Evolutionary conservation across 768 basidiomycete genomes (phyloP).

Genomic region (Russula emetica): DNA sequence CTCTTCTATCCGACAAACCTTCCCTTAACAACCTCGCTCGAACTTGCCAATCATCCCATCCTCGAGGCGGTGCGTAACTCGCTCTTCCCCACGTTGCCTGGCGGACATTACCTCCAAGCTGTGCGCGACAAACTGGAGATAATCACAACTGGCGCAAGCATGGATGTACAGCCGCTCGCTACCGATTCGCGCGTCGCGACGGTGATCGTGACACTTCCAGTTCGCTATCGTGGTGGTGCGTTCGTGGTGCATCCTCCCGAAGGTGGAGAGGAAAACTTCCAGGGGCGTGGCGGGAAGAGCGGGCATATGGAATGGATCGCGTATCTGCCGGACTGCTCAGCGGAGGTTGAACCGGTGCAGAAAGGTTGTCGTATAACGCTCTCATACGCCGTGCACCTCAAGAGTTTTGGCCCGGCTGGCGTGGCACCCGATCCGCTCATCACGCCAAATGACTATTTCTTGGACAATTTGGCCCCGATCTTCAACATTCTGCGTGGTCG

Average conservation of each 20-base stretch:
- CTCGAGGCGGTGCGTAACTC: constrained; percentile 68
- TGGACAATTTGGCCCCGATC: constrained; percentile 67
- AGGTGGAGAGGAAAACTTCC: constrained; percentile 57
- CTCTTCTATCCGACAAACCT: constrained; percentile 69
- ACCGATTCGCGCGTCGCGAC: constrained; percentile 72
- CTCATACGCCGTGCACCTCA: constrained; percentile 67
- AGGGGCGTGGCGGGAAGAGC: constrained; percentile 54
- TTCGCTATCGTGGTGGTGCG: constrained; percentile 66
- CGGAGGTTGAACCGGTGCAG: constrained; percentile 66
- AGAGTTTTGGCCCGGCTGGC: constrained; percentile 55
- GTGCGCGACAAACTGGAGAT: constrained; percentile 69
- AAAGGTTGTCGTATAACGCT: constrained; percentile 66
- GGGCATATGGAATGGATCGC: constrained; percentile 77
- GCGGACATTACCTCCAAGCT: constrained; percentile 65
- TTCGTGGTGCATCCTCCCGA: constrained; percentile 54
- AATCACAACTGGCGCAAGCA: constrained; percentile 53
- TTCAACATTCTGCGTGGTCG: constrained; percentile 68
- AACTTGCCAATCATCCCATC: constrained; percentile 77
- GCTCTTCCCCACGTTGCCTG: constrained; percentile 66
- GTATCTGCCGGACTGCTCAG: constrained; percentile 68
- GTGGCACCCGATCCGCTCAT: constrained; percentile 58
- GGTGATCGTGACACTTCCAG: constrained; percentile 67
- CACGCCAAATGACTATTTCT: constrained; percentile 66
- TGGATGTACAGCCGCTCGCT: constrained; percentile 52
- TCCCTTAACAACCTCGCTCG: constrained; percentile 70